phyloP scores from a whole-genome alignment of 2,329 filamentous ascomycete genomes.

The Podosphaera fusca region DNA sequence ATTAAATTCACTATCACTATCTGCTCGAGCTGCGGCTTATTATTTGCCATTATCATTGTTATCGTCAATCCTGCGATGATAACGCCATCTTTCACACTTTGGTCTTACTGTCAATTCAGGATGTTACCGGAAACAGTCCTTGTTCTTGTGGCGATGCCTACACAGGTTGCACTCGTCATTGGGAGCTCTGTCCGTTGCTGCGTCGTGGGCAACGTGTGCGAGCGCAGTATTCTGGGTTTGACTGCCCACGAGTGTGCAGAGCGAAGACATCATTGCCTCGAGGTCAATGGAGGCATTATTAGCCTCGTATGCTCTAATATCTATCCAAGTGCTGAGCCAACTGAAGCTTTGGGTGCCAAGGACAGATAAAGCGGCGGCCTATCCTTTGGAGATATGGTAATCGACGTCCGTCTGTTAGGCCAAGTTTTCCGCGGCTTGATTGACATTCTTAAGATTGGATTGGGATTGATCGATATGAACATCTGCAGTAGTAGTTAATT shows the following conservation, averaged over 20 bases:
- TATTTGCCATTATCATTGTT: neutral
- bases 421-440: neutral
- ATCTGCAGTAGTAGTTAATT: no score
- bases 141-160: neutral
- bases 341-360: neutral
- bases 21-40: no score
- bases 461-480: neutral
- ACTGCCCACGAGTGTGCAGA: neutral
- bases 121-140: neutral
- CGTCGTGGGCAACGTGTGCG: neutral
- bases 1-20: no score
- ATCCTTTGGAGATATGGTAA: neutral
- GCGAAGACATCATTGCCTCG: neutral
- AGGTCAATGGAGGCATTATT: neutral
- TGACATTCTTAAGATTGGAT: neutral
- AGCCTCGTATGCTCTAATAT: neutral
- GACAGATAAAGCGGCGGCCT: neutral
- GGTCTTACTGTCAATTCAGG: neutral
- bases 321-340: neutral
- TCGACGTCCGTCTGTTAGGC: neutral
- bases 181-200: neutral
- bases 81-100: neutral
- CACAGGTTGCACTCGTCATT: neutral
- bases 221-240: neutral
- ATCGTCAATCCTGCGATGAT: neutral